Conservation (phyloP, 345 rosid species). For the Gossypium sturtianum region DNA sequence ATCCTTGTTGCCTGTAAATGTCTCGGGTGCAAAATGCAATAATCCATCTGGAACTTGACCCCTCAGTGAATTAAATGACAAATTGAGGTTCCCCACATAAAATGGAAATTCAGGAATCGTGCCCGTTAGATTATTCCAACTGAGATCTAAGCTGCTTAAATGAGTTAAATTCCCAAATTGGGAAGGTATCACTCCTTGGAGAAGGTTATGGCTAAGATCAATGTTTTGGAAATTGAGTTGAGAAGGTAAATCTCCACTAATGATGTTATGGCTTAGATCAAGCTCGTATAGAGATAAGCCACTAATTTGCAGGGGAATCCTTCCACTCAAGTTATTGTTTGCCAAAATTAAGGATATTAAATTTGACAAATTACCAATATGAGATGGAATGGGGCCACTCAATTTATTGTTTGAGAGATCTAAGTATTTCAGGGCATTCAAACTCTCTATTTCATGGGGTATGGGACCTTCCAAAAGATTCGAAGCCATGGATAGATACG, state of each 20-base stretch:
- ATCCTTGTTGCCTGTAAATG: not conserved
- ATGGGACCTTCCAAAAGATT: not conserved
- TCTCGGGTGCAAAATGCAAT: not conserved
- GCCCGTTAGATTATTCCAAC: not conserved
- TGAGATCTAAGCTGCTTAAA: not conserved
- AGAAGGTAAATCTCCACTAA: not conserved
- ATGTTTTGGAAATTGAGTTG: not conserved
- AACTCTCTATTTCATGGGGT: not conserved
- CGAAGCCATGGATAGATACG: rapidly evolving
- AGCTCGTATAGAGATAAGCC: not conserved
- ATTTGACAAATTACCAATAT: not conserved
- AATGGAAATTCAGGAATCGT: not conserved
- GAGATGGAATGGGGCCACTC: slow-evolving; percentile 5
- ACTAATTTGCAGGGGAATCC: not conserved
- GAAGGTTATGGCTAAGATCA: not conserved
- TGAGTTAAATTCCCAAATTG: not conserved
- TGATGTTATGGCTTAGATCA: not conserved
- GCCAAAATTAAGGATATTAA: rapidly evolving
- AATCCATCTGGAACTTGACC: not conserved
- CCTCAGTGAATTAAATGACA: not conserved
- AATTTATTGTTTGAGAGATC: not conserved
- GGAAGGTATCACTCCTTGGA: not conserved
- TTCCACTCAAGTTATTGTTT: not conserved
- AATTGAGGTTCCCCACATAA: not conserved
- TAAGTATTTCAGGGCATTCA: not conserved